These are phyloP conservation scores for Vaccinium myrtillus DNA, from an alignment of 148 eudicot species.

Conservation along the genomic window DNA sequence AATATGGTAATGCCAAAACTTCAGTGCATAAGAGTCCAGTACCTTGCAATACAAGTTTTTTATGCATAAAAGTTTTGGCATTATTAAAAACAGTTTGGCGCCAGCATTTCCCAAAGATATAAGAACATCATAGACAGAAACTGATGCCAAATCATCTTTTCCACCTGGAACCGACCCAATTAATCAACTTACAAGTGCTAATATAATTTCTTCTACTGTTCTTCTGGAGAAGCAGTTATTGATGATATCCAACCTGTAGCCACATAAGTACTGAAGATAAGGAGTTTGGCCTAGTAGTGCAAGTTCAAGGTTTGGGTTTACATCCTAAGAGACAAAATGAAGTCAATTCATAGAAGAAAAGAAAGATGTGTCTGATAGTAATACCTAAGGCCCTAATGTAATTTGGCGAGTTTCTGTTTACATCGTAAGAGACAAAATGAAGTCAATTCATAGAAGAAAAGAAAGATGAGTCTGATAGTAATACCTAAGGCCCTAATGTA, in stretches of 20 bases:
- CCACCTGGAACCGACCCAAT: constrained; percentile 7
- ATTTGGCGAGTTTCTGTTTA: background rate
- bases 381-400: background rate
- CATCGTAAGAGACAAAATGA: background rate
- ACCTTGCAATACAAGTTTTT: no score
- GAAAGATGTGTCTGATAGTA: background rate
- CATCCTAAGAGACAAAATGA: background rate
- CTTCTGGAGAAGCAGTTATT: constrained; percentile 65
- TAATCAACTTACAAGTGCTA: constrained; percentile 62
- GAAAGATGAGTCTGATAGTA: background rate
- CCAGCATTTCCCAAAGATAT: no score
- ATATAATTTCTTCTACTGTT: constrained; percentile 76
- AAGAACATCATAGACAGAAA: background rate
- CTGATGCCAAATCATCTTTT: background rate
- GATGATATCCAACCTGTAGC: constrained; percentile 60
- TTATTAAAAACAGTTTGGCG: no score
- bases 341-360: background rate
- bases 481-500: background rate
- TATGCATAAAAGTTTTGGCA: no score
- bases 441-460: background rate
- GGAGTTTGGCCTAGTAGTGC: constrained; percentile 1
- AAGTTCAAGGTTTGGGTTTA: constrained; percentile 7
- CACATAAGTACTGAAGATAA: constrained; percentile 5
- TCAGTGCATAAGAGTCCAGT: no score
- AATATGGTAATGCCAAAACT: no score